Base-by-base conservation (phyloP, 768 basidiomycete genomes). In the Lactifluus echinatus region DNA sequence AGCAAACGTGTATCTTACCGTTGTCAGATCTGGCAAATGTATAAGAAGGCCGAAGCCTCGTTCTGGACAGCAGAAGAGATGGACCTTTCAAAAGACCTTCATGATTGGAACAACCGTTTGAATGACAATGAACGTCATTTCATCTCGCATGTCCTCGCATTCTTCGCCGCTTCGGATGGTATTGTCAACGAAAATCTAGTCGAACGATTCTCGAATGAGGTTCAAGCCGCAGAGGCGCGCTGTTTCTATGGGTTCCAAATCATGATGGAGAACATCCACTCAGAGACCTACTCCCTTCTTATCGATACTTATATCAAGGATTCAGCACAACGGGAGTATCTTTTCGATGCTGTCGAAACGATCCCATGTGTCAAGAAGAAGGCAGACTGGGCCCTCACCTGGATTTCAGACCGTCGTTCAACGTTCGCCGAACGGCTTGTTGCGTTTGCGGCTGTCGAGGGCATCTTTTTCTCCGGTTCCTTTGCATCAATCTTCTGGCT, bases 241-340 rank as follows among this genome's bases (percentile, higher is more conserved):
- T 96, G 90, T 69, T 97, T 97, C 73, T 97, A 96, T 66, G 93
- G 93, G 17, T 96, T 95, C 75, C 93, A 97, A 69, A 90, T 97
- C 65, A 96, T 96, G 93, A 97, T 95, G 83, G 94, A 96, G 66
- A 97, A 97, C 69, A 82, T 97, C 37, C 94, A 97, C 71, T 93
- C 93, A 2, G 93, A 97, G 68, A 94, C 93, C 0, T 97, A 97
- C 71, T 96, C 93, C 0, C 82, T 96, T 36, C 84, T 97, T 64
- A 94, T 97, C 66, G 93, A 96, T 69, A 90, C 85, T 4, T 96
- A 95, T 70, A 89, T 97, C 72, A 89, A 87, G 66, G 93, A 97
- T 54, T 67, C 81, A 4, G 74, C 69, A 1, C 73, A 90, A 66
- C 84, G 92, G 40, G 81, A 83, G 36, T 84, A 84, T 65, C 85